These are phyloP conservation scores for Komagataea norvegica DNA, from an alignment of 1,139 yeast genomes.

Conservation along the genomic window DNA sequence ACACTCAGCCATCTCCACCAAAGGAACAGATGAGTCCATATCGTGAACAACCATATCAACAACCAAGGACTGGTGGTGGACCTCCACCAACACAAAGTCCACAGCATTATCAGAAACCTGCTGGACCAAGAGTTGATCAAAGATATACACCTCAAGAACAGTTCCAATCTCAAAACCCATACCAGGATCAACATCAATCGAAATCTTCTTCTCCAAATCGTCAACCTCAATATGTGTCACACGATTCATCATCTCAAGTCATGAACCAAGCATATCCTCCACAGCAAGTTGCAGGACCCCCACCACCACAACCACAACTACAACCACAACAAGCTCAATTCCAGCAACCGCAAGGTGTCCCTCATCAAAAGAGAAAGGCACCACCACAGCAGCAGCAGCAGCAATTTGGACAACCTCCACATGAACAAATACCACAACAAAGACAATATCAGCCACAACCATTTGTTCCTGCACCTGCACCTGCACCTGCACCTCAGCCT, in stretches of 20 bases:
- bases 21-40: not conserved
- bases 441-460: slow-evolving; percentile 10
- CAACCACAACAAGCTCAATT: not conserved
- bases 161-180: not conserved
- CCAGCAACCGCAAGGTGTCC: slow-evolving; percentile 1
- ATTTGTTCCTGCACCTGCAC: slow-evolving; percentile 1
- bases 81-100: not conserved
- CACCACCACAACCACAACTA: slow-evolving; percentile 1
- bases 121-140: slow-evolving; percentile 21
- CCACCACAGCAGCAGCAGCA: not conserved
- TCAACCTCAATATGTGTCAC: slow-evolving; percentile 6
- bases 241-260: too few species aligned
- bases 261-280: too few species aligned
- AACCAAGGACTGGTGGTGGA: not conserved
- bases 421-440: slow-evolving; percentile 8
- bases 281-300: too few species aligned
- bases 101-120: slow-evolving; percentile 4
- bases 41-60: not conserved
- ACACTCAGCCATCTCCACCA: not conserved
- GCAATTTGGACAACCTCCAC: not conserved
- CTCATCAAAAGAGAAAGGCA: too few species aligned
- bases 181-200: slow-evolving; percentile 1
- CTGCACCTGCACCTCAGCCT: slow-evolving; percentile 5
- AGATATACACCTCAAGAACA: slow-evolving; percentile 18
- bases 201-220: slow-evolving; percentile 1